phyloP scores from a whole-genome alignment of 2,329 filamentous ascomycete genomes.

The Tolypocladium ophioglossoides region DNA sequence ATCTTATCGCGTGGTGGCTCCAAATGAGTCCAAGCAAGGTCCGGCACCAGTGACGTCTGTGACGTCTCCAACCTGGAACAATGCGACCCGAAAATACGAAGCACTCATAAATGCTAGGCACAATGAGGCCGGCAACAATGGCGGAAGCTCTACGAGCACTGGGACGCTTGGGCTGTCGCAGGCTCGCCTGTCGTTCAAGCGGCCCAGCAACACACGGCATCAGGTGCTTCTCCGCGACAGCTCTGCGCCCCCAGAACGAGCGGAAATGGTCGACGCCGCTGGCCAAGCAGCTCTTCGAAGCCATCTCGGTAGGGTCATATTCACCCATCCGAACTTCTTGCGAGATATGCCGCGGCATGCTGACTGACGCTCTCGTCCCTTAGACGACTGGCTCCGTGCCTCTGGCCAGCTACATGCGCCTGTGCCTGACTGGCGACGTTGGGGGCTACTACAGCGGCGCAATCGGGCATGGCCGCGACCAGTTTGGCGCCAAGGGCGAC shows the following conservation, averaged over 20 bases:
- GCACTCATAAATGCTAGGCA: not conserved
- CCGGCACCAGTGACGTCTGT: not conserved
- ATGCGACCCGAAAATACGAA: not conserved
- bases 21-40: too few species aligned
- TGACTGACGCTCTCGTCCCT: not conserved
- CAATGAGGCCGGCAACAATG: not conserved
- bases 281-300: conserved; percentile 75
- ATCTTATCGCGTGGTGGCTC: not conserved
- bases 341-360: not conserved
- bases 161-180: not conserved
- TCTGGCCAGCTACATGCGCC: conserved; percentile 93
- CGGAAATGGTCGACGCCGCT: conserved; percentile 86
- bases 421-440: conserved; percentile 85
- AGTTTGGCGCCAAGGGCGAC: conserved; percentile 87
- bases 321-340: not conserved
- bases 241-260: conserved; percentile 15
- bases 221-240: not conserved
- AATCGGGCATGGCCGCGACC: conserved; percentile 59
- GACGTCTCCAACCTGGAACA: not conserved
- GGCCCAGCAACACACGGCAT: not conserved
- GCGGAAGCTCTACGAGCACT: not conserved
- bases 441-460: conserved; percentile 89
- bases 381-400: conserved; percentile 77
- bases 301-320: conserved; percentile 59
- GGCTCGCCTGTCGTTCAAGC: not conserved